A percentile compares a stretch with the other conserved stretches of the same genome.
Conservation (phyloP, 495 filamentous ascomycete species). For the Aspergillus kassunensis region DNA sequence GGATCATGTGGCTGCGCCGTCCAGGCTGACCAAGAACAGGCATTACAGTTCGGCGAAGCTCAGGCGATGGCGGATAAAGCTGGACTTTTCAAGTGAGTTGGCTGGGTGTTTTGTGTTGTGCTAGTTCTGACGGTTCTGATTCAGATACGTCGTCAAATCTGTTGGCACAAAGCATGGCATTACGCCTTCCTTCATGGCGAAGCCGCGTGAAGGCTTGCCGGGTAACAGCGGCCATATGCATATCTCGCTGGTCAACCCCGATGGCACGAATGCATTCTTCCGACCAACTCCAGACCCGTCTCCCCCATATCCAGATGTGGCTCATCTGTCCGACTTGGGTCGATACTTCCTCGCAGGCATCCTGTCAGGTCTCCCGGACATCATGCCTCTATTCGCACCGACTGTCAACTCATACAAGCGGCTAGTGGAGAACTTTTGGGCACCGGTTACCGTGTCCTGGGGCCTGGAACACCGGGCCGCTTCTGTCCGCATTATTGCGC, state of each 20-base stretch:
- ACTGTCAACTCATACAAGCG: constrained; percentile 98
- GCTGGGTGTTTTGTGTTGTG: not conserved
- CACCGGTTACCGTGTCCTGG: constrained; percentile 95
- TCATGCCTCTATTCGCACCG: constrained; percentile 93
- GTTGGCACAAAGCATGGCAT: constrained; percentile 82
- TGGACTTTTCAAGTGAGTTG: constrained; percentile 78
- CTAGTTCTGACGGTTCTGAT: not conserved
- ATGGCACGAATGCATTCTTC: constrained; percentile 72
- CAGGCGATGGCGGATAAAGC: constrained; percentile 87
- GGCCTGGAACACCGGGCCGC: constrained; percentile 92
- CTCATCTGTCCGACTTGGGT: constrained; percentile 78
- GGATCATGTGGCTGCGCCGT: not conserved
- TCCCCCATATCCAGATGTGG: constrained; percentile 68
- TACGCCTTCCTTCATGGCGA: constrained; percentile 99
- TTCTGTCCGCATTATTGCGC: constrained; percentile 82
- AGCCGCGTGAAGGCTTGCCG: constrained; percentile 81
- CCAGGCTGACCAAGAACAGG: constrained; percentile 32
- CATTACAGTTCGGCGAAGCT: constrained; percentile 81
- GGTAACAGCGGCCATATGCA: constrained; percentile 97
- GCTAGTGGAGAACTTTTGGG: constrained; percentile 98
- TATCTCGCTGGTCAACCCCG: constrained; percentile 65
- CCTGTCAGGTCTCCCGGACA: constrained; percentile 80
- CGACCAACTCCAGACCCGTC: constrained; percentile 66
- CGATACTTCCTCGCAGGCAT: constrained; percentile 92
- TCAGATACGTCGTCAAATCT: constrained; percentile 77